Evolutionary conservation across 2,329 filamentous ascomycete genomes (phyloP).

Genomic region (Pseudogymnoascus sp.): DNA sequence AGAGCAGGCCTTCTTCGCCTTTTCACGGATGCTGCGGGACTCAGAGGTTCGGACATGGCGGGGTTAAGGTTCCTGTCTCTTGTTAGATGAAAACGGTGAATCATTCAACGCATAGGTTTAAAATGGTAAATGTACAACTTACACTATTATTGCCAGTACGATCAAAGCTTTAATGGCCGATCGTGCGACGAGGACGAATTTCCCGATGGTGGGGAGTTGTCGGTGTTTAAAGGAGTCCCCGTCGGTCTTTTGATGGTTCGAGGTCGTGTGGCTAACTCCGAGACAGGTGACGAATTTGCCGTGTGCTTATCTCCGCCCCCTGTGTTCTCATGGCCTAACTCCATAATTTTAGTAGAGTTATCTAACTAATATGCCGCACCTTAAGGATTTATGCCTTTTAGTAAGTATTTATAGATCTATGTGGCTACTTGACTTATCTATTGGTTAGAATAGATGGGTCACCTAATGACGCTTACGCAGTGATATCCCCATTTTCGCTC

Average conservation of each 20-base stretch:
- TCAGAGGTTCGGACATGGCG: not conserved
- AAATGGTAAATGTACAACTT: not conserved
- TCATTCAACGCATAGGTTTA: too few relatives aligned
- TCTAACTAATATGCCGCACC: not conserved
- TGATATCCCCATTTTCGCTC: not conserved
- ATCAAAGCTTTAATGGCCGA: not conserved
- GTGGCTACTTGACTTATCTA: not conserved
- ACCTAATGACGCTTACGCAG: not conserved
- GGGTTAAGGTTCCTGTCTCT: not conserved
- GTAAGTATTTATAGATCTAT: not conserved
- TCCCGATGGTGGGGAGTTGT: not conserved
- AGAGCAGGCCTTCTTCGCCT: constrained; percentile 28
- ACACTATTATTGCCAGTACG: not conserved
- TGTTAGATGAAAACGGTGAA: not conserved
- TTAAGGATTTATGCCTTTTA: not conserved
- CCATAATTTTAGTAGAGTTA: not conserved
- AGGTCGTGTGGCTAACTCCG: not conserved
- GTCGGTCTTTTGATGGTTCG: not conserved
- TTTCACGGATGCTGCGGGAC: not conserved
- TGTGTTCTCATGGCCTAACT: not conserved
- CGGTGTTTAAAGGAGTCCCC: not conserved
- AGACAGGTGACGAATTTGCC: not conserved
- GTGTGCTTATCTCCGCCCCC: not conserved
- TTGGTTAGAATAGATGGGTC: not conserved
- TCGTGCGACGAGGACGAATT: not conserved